phyloP scores from a whole-genome alignment of 75 land plant species.

The Pinus taeda region DNA sequence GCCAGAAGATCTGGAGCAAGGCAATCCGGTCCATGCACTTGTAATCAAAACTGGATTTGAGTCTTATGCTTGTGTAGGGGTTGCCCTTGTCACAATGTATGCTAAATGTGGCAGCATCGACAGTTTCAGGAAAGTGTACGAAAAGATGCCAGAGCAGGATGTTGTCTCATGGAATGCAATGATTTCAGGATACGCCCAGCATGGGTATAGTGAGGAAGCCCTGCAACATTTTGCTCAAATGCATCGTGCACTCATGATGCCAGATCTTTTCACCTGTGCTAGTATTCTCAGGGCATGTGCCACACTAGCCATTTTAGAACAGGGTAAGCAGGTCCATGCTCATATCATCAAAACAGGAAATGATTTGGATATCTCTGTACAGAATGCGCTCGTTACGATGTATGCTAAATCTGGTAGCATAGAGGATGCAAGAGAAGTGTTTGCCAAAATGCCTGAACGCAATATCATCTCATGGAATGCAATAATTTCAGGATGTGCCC shows the following conservation, averaged over 20 bases:
- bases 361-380: neutral
- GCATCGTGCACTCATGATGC: conserved; percentile 21
- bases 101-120: conserved; percentile 31
- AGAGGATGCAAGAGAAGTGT: neutral
- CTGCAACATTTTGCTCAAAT: conserved; percentile 33
- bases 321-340: conserved; percentile 5
- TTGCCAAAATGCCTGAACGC: neutral
- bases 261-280: conserved; percentile 23
- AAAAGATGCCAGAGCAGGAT: conserved; percentile 24
- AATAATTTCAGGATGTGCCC: neutral
- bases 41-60: conserved; percentile 24
- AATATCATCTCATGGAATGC: neutral
- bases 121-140: conserved; percentile 30
- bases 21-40: conserved; percentile 29
- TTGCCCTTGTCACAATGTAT: conserved; percentile 45
- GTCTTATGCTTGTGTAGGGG: conserved; percentile 15
- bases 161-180: conserved; percentile 53
- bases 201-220: conserved; percentile 30
- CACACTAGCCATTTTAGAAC: conserved; percentile 7
- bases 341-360: conserved; percentile 4
- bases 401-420: conserved; percentile 2
- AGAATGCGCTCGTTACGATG: neutral
- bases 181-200: conserved; percentile 34
- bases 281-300: conserved; percentile 48
- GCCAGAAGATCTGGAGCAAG: conserved; percentile 14